phyloP scores from a whole-genome alignment of 352 stramenopile species.

The Peronospora belbahrii region DNA sequence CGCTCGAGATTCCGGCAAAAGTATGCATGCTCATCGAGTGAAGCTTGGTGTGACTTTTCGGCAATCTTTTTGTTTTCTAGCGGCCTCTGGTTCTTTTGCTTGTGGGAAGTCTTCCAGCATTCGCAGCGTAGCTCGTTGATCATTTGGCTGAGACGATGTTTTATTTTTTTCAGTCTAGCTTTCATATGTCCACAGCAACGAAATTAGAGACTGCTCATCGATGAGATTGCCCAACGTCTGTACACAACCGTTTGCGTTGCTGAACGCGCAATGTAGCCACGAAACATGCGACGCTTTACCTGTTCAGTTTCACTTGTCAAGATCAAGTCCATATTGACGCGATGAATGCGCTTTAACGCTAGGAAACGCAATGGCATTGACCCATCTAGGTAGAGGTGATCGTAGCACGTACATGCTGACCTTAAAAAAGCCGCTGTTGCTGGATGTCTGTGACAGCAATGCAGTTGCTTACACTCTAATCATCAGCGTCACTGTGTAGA shows the following conservation, averaged over 20 bases:
- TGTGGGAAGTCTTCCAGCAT: conserved; percentile 36
- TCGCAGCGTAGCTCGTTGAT: no score
- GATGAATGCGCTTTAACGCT: background rate
- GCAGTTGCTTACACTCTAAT: conserved; percentile 30
- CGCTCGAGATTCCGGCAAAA: conserved; percentile 53
- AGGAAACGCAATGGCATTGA: conserved; percentile 7
- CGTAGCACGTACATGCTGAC: conserved; percentile 38
- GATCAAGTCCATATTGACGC: conserved; percentile 1
- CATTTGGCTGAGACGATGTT: no score
- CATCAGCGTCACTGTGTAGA: conserved; percentile 36
- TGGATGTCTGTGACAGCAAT: conserved; percentile 50
- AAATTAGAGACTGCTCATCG: conserved; percentile 32
- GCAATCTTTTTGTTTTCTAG: conserved; percentile 26
- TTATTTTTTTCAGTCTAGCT: conserved; percentile 41
- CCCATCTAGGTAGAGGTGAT: conserved; percentile 28
- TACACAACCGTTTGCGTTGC: conserved; percentile 19
- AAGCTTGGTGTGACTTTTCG: conserved; percentile 38
- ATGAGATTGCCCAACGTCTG: conserved; percentile 15
- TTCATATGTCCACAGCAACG: conserved; percentile 51
- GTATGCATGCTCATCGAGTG: conserved; percentile 51
- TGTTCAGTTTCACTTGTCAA: conserved; percentile 39
- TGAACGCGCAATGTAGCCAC: conserved; percentile 41
- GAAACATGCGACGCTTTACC: conserved; percentile 47
- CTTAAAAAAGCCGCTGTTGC: conserved; percentile 49
- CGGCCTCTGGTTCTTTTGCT: conserved; percentile 39